Evolutionary conservation across 116 monocot genomes (phyloP).

Genomic region (Phalaenopsis hybrid): DNA sequence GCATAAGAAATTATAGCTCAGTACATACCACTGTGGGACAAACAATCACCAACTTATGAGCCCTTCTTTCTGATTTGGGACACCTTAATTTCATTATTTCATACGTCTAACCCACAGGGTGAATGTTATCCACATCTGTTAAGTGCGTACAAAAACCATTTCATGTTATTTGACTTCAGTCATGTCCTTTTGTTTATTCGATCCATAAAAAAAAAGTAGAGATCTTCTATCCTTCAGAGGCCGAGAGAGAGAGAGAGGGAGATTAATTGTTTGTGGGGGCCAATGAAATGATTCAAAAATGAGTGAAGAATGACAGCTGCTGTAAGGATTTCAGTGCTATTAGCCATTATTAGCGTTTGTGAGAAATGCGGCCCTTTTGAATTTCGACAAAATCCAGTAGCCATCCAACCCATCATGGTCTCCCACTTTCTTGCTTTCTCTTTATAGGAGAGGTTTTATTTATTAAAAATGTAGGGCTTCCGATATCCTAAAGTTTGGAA

Average conservation of each 20-base stretch:
- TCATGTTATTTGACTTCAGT: too few relatives aligned
- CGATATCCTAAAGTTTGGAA: slow-evolving; percentile 8
- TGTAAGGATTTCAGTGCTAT: background rate
- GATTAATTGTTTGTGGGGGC: slow-evolving; percentile 2
- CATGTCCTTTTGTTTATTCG: too few relatives aligned
- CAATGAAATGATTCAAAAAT: background rate
- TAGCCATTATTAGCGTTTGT: background rate
- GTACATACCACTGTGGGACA: too few relatives aligned
- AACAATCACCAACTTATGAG: too few relatives aligned
- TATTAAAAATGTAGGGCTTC: background rate
- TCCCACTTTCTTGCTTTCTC: background rate
- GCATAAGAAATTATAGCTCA: too few relatives aligned
- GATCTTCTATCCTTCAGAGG: background rate
- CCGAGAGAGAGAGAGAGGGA: background rate
- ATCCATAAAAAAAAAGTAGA: background rate
- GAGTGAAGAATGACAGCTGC: background rate
- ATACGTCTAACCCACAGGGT: background rate
- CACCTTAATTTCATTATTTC: background rate
- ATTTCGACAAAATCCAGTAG: background rate
- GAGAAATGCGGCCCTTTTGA: background rate
- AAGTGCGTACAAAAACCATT: too few relatives aligned
- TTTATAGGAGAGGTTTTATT: background rate
- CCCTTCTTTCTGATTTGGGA: background rate
- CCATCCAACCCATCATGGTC: background rate
- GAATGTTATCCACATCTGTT: too few relatives aligned